These are phyloP conservation scores for Coniferiporia sulphurascens DNA, from an alignment of 1,284 basidiomycete genomes.

Conservation along the genomic window DNA sequence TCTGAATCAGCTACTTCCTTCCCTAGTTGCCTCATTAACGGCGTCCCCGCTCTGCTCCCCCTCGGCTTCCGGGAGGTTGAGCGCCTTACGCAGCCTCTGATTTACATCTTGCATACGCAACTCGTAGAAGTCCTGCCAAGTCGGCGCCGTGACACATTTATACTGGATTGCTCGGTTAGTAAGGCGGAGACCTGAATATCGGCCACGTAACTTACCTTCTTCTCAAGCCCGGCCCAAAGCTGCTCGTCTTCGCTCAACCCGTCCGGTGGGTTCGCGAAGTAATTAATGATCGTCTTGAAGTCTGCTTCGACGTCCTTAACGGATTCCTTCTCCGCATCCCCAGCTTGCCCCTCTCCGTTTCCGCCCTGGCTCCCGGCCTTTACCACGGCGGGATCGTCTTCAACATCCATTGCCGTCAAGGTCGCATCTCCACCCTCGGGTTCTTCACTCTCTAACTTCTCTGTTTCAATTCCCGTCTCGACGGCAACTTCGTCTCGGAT, in stretches of 20 bases:
- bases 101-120: slow-evolving; percentile 38
- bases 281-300: slow-evolving; percentile 43
- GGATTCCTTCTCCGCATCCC: not conserved
- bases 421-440: slow-evolving; percentile 28
- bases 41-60: not conserved
- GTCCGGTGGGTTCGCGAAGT: slow-evolving; percentile 46
- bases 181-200: not conserved
- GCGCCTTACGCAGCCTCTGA: slow-evolving; percentile 10
- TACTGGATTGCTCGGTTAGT: slow-evolving; percentile 25
- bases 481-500: slow-evolving; percentile 2
- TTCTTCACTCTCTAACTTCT: not conserved
- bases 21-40: not conserved
- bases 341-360: not conserved
- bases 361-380: not conserved
- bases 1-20: not conserved
- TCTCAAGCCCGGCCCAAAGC: slow-evolving; percentile 37
- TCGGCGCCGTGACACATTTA: slow-evolving; percentile 39
- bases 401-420: not conserved
- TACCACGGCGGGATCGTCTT: not conserved
- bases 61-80: slow-evolving; percentile 1
- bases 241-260: slow-evolving; percentile 41
- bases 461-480: not conserved
- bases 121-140: slow-evolving; percentile 56
- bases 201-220: slow-evolving; percentile 23
- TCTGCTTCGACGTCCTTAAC: slow-evolving; percentile 35